Conservation (phyloP, 371 early-diverging fungal species). For the Mortierella sp. region DNA sequence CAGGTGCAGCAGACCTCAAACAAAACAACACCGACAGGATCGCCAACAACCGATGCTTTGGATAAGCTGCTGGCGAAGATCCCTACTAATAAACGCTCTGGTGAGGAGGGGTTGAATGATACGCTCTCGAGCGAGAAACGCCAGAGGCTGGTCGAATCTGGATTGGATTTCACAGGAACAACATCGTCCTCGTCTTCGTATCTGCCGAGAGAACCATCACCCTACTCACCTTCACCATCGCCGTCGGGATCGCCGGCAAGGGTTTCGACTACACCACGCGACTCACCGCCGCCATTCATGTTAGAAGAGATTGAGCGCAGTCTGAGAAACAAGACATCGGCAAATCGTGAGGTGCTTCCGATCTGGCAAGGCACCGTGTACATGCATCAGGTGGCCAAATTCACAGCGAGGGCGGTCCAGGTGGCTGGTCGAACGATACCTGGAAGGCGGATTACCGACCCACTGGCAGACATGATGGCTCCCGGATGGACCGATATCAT, state of each 20-base stretch:
- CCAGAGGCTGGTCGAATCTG: conserved; percentile 14
- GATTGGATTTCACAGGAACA: conserved; percentile 9
- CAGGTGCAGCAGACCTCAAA: conserved; percentile 19
- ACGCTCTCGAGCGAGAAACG: conserved; percentile 44
- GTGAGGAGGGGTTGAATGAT: conserved; percentile 47
- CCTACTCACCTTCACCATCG: conserved; percentile 49
- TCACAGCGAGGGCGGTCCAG: conserved; percentile 68
- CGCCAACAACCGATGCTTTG: conserved; percentile 36
- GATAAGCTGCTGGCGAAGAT: conserved; percentile 54
- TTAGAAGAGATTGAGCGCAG: conserved; percentile 36
- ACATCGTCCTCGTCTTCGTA: conserved; percentile 18
- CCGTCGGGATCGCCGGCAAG: conserved; percentile 31
- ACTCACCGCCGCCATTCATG: conserved; percentile 49
- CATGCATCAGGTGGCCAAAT: conserved; percentile 76
- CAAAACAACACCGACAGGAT: conserved; percentile 37
- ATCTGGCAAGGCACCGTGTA: conserved; percentile 76
- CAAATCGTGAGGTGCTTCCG: conserved; percentile 19
- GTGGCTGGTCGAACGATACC: conserved; percentile 69
- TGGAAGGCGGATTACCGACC: conserved; percentile 13
- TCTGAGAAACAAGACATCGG: conserved; percentile 4
- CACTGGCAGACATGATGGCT: conserved; percentile 38
- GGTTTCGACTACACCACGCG: conserved; percentile 34
- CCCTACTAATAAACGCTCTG: conserved; percentile 53
- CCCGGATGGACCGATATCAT: conserved; percentile 69
- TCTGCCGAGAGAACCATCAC: conserved; percentile 52